Evolutionary conservation across 768 basidiomycete genomes (phyloP), one percentile per base, ranked within the genome.

Genomic region (Mycena haematopus): DNA sequence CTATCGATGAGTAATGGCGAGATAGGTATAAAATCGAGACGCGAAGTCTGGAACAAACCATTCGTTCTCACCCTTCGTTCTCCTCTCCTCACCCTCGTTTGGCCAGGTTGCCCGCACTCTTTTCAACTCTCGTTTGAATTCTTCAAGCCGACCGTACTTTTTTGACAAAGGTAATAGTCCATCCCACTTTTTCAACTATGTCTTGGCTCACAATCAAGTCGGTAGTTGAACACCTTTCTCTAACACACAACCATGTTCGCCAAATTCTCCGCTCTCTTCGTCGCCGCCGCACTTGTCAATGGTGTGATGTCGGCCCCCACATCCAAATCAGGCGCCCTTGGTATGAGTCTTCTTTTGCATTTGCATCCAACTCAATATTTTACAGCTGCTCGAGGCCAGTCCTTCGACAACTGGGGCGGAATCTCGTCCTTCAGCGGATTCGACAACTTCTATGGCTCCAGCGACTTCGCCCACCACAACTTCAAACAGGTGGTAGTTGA

Each of bases 321-420:
- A 17, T 58, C 35, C 40, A 59, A 50, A 21, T 51, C 53, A 25
- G 56, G 45, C 36, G 36, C 52, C 9, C 49, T 64, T 22, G 58
- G 58, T 58, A 46, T 19, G 8, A 44, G 22, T 7, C 14, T 47
- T 47, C 4, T 11, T 45, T 40, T 6, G 13, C 4, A 2, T 33
- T 17, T 24, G 15, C 25, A 13, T 21, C 19, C 11, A 38, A 10
- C 40, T 24, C 36, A 17, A 40, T 17, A 33, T 46, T 19, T n/a
- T 27, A 22, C 58, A 64, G 63, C 15, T 60, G 63, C 63, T 33
- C 63, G 63, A 21, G 21, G 44, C 27, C 36, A 27, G 6, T 76
- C 76, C 27, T 77, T 79, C 70, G 71, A 78, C 70, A 63, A 74
- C 67, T 79, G 76, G 73, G 72, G 70, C 59, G 78, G 77, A 11